These are phyloP conservation scores for Globisporangium acanthophoron DNA, from an alignment of 352 stramenopile genomes.

Conservation along the genomic window DNA sequence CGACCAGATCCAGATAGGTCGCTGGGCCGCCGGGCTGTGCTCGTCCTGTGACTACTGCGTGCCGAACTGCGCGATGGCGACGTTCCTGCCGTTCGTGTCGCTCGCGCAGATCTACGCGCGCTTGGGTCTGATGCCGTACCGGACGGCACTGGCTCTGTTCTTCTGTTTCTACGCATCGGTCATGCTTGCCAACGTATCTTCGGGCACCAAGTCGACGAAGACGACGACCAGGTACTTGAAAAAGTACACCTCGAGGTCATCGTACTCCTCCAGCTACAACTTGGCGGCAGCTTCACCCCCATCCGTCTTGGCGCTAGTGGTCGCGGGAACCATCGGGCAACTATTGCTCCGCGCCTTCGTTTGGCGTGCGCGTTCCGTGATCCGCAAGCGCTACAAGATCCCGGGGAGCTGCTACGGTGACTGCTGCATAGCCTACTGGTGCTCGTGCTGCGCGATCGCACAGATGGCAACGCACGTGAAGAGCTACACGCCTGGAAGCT, in stretches of 20 bases:
- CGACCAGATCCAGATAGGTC: conserved; percentile 9
- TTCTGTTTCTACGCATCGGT: conserved; percentile 4
- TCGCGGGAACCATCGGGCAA: not conserved
- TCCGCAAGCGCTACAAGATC: conserved; percentile 13
- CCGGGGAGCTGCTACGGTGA: conserved; percentile 11
- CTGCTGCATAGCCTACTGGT: conserved; percentile 10
- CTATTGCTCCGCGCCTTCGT: conserved; percentile 3
- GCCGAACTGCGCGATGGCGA: conserved; percentile 23
- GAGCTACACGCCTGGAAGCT: conserved; percentile 18
- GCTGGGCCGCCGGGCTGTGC: conserved; percentile 19
- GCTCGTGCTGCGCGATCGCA: conserved; percentile 19
- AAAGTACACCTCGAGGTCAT: not conserved
- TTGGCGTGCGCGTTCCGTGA: not conserved
- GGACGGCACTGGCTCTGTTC: conserved; percentile 7
- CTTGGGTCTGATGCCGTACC: conserved; percentile 11
- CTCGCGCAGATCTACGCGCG: conserved; percentile 24
- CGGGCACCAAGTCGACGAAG: not conserved
- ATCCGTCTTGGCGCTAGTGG: not conserved
- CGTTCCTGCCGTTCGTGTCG: conserved; percentile 22
- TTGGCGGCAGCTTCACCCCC: not conserved
- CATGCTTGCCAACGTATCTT: not conserved
- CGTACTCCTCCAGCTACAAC: not conserved
- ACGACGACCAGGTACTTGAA: not conserved
- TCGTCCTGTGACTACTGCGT: conserved; percentile 20
- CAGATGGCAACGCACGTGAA: conserved; percentile 28